Conservation (phyloP, 306 rosid genomes). For the Carpinus viminea region DNA sequence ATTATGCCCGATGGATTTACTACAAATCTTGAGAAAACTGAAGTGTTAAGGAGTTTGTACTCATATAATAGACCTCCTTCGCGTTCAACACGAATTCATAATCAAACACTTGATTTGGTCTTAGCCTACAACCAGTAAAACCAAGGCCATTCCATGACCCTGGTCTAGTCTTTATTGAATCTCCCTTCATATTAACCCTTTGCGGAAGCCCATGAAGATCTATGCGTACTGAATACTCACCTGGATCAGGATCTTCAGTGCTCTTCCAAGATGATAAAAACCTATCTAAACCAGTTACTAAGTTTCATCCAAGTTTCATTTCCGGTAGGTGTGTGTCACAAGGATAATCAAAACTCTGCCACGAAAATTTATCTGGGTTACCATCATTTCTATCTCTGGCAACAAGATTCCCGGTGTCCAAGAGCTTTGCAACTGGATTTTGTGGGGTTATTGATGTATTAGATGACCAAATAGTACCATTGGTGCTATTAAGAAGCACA, state of each 20-base stretch:
- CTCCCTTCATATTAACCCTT: background rate
- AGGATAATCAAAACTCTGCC: background rate
- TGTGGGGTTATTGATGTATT: background rate
- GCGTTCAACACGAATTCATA: conserved; percentile 1
- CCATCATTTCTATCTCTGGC: background rate
- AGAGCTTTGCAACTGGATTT: background rate
- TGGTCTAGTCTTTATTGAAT: background rate
- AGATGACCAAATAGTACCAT: background rate
- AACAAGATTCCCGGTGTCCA: background rate
- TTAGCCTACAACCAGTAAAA: background rate
- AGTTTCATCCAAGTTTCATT: background rate
- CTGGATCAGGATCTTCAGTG: background rate
- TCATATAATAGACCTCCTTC: conserved; percentile 18
- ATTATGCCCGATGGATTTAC: background rate
- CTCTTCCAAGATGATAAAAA: background rate
- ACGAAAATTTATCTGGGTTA: too few relatives aligned
- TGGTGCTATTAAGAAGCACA: background rate
- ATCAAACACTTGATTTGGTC: background rate
- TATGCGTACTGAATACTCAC: background rate
- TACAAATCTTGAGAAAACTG: conserved; percentile 20
- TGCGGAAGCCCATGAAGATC: background rate
- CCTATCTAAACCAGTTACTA: background rate
- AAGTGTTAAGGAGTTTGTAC: background rate
- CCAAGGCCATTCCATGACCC: background rate
- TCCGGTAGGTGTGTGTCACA: background rate